Evolutionary conservation across 768 basidiomycete genomes (phyloP), one percentile per base, ranked within the genome.

Genomic region (Trametes villosa): DNA sequence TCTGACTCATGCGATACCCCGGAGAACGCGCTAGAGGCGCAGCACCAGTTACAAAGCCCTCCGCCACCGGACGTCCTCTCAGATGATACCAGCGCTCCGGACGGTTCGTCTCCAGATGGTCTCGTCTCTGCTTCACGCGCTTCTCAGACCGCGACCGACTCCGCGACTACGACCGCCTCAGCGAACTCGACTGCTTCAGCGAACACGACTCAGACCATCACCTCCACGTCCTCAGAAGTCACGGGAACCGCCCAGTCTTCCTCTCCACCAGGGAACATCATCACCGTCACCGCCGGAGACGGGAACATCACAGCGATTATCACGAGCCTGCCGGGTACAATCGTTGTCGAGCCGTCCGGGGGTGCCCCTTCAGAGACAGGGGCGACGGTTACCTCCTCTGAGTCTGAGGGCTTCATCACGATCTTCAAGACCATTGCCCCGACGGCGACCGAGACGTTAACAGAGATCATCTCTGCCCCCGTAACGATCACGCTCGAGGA

Each of bases 1-100:
- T 64, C 72, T 12, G 63, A 52, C 27, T 41, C 62, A 3, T 78
- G 78, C 55, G 52, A 63, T n/a, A 67, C 34, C 0, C 24, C 34
- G 0, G 22, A 53, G 13, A 70, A 72, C 64, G 26, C 72, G 66
- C 53, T 53, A 40, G 36, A 66, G 73, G 26, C 66, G 64, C 67
- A 61, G 31, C 77, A 77, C 9, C 80, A 81, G 58, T 55, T 67
- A 13, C 72, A 68, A 9, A 72, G 66, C 30, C 73, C 76, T n/a
- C 71, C 73, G 4, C 57, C 69, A 1, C 12, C 50, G 9, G 13
- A 34, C 13, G 18, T 52, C 22, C 30, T 51, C 15, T 22, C 60
- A n/a, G 33, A 55, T 20, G 45, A 24, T 7, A 20, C 30, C 2
- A 15, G 36, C n/a, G 31, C 51, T 30, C 1, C 54, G 17, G 34